A percentile compares a stretch with the other conserved stretches of the same genome.
These are phyloP conservation scores for Pyrenochaeta sp. DNA, from an alignment of 2,329 filamentous ascomycete species.

Conservation along the genomic window DNA sequence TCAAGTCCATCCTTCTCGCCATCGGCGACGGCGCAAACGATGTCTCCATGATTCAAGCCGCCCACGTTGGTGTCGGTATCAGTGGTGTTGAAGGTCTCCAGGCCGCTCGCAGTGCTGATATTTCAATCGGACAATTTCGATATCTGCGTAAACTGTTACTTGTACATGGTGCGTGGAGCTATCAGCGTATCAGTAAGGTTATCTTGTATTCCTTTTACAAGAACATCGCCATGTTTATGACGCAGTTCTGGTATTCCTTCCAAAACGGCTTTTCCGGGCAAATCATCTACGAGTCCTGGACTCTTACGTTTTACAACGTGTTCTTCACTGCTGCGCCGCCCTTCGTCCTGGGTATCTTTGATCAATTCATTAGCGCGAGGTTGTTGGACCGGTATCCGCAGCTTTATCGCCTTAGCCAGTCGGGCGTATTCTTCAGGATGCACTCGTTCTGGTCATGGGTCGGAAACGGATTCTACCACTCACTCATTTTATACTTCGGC, in stretches of 20 bases:
- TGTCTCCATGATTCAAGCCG: constrained; percentile 99
- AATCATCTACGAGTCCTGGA: constrained; percentile 99
- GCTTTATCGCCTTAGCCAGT: constrained; percentile 91
- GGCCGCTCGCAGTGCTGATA: constrained; percentile 92
- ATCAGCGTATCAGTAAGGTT: constrained; percentile 94
- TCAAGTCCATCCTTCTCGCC: constrained; percentile 89
- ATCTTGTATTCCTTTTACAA: constrained; percentile 99
- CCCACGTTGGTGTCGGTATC: constrained; percentile 97
- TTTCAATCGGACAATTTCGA: constrained; percentile 94
- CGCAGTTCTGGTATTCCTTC: constrained; percentile 98
- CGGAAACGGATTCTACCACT: constrained; percentile 93
- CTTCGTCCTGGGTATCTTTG: constrained; percentile 92
- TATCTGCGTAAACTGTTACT: constrained; percentile 92
- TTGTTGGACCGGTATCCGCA: constrained; percentile 95
- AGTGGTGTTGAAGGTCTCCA: constrained; percentile 97
- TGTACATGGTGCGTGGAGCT: constrained; percentile 97
- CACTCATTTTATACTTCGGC: constrained; percentile 88
- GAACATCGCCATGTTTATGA: constrained; percentile 98
- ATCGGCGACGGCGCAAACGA: constrained; percentile 99
- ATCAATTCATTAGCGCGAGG: constrained; percentile 95
- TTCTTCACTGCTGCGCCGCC: constrained; percentile 95
- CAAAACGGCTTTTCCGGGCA: constrained; percentile 98
- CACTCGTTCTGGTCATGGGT: constrained; percentile 95
- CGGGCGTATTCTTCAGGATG: constrained; percentile 91
- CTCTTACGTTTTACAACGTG: constrained; percentile 98